Conservation (phyloP, 208 protist genomes). For the Vickermania spadyakhi region DNA sequence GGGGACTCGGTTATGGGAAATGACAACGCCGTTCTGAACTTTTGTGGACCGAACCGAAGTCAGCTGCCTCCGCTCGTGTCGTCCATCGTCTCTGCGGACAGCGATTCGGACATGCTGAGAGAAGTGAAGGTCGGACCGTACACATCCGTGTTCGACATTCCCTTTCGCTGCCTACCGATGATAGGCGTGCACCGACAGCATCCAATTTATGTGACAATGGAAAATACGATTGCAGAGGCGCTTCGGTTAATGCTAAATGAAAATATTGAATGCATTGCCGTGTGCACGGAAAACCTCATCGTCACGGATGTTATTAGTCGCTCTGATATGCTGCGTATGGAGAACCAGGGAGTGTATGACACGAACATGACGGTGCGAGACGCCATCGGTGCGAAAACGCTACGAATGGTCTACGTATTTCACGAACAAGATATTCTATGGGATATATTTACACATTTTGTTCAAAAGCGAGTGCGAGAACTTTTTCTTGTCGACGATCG, state of each 20-base stretch:
- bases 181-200: conserved; percentile 40
- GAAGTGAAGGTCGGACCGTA: conserved; percentile 52
- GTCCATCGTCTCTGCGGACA: conserved; percentile 34
- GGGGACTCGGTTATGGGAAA: no score
- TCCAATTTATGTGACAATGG: conserved; percentile 59
- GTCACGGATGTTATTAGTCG: conserved; percentile 78
- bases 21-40: conserved; percentile 3
- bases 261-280: conserved; percentile 64
- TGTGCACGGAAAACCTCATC: conserved; percentile 34
- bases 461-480: conserved; percentile 70
- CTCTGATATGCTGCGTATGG: conserved; percentile 78
- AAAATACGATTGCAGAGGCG: conserved; percentile 52
- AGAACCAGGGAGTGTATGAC: conserved; percentile 86
- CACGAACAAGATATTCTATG: conserved; percentile 63
- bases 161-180: conserved; percentile 32
- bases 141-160: conserved; percentile 63
- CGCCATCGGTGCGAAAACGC: conserved; percentile 44
- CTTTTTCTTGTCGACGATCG: conserved; percentile 75
- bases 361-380: conserved; percentile 67
- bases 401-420: conserved; percentile 55
- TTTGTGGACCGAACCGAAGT: conserved; percentile 23
- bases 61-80: conserved; percentile 51
- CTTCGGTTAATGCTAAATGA: conserved; percentile 58
- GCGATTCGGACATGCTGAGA: conserved; percentile 15
- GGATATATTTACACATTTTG: conserved; percentile 82